Percentiles rank a stretch among this genome's conserved stretches.
These are phyloP conservation scores for Silybum marianum DNA, from an alignment of 129 eudicot genomes.

Conservation along the genomic window DNA sequence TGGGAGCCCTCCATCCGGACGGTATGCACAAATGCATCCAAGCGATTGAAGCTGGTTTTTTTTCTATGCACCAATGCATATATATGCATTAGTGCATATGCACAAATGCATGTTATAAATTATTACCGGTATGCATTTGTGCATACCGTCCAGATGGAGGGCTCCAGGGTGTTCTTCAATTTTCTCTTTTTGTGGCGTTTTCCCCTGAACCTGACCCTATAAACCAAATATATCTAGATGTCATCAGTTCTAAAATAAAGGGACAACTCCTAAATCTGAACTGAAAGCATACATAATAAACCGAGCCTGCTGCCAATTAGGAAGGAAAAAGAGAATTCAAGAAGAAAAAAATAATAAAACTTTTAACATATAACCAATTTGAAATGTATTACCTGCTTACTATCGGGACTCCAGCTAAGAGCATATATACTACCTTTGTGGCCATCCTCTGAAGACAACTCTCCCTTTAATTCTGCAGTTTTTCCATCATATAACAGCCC, in stretches of 20 bases:
- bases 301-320: background rate
- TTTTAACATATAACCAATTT: slow-evolving; percentile 14
- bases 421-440: slow-evolving; percentile 98
- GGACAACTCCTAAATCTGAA: background rate
- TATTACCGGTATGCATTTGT: too few species aligned
- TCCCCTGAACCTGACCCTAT: background rate
- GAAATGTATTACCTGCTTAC: slow-evolving; percentile 60
- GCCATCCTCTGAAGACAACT: slow-evolving; percentile 74
- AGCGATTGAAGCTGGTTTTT: too few species aligned
- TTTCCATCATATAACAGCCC: slow-evolving; percentile 87
- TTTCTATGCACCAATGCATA: too few species aligned
- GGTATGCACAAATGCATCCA: too few species aligned
- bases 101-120: too few species aligned
- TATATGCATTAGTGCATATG: too few species aligned
- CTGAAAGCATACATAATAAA: background rate
- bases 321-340: background rate
- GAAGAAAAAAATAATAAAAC: background rate
- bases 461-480: slow-evolving; percentile 82
- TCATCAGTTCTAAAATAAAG: background rate
- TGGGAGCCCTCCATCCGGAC: too few species aligned
- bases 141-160: too few species aligned
- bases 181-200: too few species aligned
- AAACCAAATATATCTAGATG: background rate
- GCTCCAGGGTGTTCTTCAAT: too few species aligned
- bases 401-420: slow-evolving; percentile 96